phyloP scores from a whole-genome alignment of 225 moss, liverwort and hornwort species.

The Bryum argenteum region DNA sequence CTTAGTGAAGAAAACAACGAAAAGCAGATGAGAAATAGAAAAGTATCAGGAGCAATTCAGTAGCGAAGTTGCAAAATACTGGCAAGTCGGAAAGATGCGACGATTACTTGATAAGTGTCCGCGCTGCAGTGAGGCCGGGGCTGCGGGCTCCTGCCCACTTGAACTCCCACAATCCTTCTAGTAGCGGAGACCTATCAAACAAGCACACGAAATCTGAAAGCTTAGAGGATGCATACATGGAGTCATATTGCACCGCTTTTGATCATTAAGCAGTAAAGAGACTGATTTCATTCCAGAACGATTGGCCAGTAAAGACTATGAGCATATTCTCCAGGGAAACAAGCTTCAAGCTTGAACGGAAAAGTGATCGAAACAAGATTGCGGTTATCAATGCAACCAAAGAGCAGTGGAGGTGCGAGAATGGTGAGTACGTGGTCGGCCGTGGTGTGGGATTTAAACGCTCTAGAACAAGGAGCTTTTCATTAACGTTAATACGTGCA shows the following conservation, averaged over 20 bases:
- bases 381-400: background rate
- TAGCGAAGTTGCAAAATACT: background rate
- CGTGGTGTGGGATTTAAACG: conserved; percentile 63
- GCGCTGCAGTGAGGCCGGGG: conserved; percentile 69
- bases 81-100: background rate
- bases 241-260: no score
- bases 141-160: conserved; percentile 79
- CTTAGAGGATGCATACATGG: background rate
- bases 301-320: background rate
- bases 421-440: conserved; percentile 53
- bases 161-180: conserved; percentile 84
- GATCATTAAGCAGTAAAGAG: background rate
- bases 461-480: conserved; percentile 54
- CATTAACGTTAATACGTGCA: conserved; percentile 55
- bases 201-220: background rate
- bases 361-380: background rate
- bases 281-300: no score
- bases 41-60: background rate
- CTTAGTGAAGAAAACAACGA: background rate
- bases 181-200: conserved; percentile 67
- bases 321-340: background rate
- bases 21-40: conserved; percentile 13
- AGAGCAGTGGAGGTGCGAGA: background rate
- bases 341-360: background rate
- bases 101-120: conserved; percentile 61